Conservation (phyloP, 768 basidiomycete species). For the Crucibulum laeve region DNA sequence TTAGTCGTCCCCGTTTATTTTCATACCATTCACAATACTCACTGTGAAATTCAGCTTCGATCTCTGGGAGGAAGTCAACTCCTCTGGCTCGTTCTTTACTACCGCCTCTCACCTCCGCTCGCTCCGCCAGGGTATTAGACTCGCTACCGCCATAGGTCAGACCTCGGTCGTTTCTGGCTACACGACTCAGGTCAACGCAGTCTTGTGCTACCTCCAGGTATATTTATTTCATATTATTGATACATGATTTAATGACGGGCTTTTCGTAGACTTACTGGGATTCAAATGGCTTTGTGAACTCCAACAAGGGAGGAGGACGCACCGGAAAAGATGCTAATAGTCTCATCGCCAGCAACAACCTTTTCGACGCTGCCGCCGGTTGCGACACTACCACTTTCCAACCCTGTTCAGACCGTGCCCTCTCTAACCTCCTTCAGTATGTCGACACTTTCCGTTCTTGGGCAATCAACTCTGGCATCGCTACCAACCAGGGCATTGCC, state of each 20-base stretch:
- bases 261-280: conserved; percentile 73
- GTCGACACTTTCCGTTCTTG: conserved; percentile 73
- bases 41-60: too few relatives aligned
- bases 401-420: conserved; percentile 77
- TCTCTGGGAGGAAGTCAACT: conserved; percentile 70
- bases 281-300: conserved; percentile 52
- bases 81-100: conserved; percentile 81
- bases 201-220: conserved; percentile 77
- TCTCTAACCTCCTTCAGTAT: conserved; percentile 66
- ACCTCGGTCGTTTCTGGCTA: conserved; percentile 39
- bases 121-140: conserved; percentile 59
- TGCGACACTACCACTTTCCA: conserved; percentile 77
- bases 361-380: conserved; percentile 66
- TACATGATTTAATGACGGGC: background rate
- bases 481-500: conserved; percentile 52
- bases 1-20: conserved; percentile 28
- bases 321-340: conserved; percentile 76
- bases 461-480: conserved; percentile 55
- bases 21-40: too few relatives aligned
- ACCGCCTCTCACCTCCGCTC: conserved; percentile 74
- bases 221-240: conserved; percentile 3
- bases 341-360: conserved; percentile 73
- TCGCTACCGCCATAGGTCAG: conserved; percentile 58
- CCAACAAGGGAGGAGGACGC: conserved; percentile 75
- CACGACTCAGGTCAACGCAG: conserved; percentile 51